Conservation (phyloP, 768 basidiomycete species). For the Mycena chlorophos region DNA sequence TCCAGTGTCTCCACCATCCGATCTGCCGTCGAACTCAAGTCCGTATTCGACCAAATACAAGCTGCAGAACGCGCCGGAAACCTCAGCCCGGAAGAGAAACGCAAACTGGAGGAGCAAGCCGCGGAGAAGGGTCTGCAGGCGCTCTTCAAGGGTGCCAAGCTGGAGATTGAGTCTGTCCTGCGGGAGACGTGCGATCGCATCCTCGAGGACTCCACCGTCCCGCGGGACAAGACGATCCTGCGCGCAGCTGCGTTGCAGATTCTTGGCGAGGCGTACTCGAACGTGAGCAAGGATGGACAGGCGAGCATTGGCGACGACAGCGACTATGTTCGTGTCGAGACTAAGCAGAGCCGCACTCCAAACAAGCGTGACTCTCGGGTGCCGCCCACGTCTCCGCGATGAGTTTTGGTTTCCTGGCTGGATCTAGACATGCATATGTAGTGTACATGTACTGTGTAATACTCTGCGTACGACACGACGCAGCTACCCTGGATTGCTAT, state of each 20-base stretch:
- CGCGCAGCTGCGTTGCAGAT: slow-evolving; percentile 85
- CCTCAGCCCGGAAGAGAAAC: slow-evolving; percentile 74
- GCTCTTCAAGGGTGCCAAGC: slow-evolving; percentile 89
- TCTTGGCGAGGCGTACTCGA: slow-evolving; percentile 59
- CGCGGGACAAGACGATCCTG: slow-evolving; percentile 60
- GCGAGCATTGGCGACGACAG: too few species aligned
- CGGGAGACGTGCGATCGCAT: slow-evolving; percentile 87
- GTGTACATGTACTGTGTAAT: too few species aligned
- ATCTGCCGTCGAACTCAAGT: slow-evolving; percentile 85
- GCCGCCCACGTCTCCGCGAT: too few species aligned
- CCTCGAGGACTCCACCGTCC: slow-evolving; percentile 54
- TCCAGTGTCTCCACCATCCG: slow-evolving; percentile 83
- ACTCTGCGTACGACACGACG: neutral
- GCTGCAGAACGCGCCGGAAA: slow-evolving; percentile 87
- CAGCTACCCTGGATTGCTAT: neutral
- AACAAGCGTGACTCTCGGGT: too few species aligned
- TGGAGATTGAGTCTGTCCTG: slow-evolving; percentile 86
- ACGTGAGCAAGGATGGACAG: slow-evolving; percentile 14
- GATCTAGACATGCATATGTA: too few species aligned
- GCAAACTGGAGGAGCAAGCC: slow-evolving; percentile 84
- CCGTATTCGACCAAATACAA: slow-evolving; percentile 88
- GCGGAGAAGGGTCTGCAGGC: slow-evolving; percentile 92
- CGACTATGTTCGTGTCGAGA: slow-evolving; percentile 84
- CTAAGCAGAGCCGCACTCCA: slow-evolving; percentile 58
- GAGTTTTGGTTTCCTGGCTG: too few species aligned